Evolutionary conservation across 768 basidiomycete genomes (phyloP), one percentile per base, ranked within the genome.

Genomic region (Trametopsis cervina): DNA sequence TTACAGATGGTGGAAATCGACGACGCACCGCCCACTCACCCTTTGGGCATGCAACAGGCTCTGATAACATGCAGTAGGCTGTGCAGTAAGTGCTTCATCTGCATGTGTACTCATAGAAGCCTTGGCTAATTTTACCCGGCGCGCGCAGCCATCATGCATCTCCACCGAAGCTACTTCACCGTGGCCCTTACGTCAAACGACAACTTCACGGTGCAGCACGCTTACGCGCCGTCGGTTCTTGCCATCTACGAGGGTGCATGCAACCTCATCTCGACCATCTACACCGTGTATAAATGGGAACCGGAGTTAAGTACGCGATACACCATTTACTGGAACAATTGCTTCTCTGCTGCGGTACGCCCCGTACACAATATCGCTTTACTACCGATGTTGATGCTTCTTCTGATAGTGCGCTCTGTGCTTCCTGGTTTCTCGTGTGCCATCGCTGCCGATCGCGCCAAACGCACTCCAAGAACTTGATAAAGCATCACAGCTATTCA

Each of bases 321-420:
- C 54, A 72, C 83, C 62, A 76, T 79, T 60, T 78, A 84, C 56
- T 89, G 85, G 85, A 81, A 82, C 50, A 84, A 87, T 57, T 70
- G 77, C 17, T 85, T 84, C 60, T 84, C 84, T 38, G 81, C 81
- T 6, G 80, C 80, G 50, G 84, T 84, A 60, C 36, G 29, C 17
- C 4, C 4, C 37, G 40, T 4, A 17, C 40, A 24, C 29, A 15
- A 44, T 10, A n/a, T 39, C 37, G 10, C 15, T 17, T 47, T 24
- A 40, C 39, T 18, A 35, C 17, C 15, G 11, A 4, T 40, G 25
- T 20, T 29, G 22, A 45, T 47, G 12, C 5, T 26, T 23, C 12
- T 40, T 26, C 33, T 44, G 20, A 17, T 49, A 62, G 81, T 77
- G 83, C 48, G 82, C 83, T 0, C 61, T 87, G 23, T 81, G 80